Evolutionary conservation across 257 asterid species (phyloP).

Genomic region (Henckelia pumila): DNA sequence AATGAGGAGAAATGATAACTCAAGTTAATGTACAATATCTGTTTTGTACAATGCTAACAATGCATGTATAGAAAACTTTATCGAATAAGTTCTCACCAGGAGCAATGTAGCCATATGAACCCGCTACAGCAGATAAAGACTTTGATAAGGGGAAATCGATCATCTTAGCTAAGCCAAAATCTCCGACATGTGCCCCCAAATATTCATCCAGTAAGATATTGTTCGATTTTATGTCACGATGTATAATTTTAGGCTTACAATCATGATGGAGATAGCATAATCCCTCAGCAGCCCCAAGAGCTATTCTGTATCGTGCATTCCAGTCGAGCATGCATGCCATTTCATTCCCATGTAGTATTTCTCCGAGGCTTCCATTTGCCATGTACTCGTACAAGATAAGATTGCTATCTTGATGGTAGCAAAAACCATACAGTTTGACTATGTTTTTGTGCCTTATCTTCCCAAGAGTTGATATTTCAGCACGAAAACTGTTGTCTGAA

Average conservation of each 20-base stretch:
- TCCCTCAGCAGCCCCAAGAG: slow-evolving; percentile 88
- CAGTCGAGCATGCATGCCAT: slow-evolving; percentile 48
- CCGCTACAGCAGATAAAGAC: slow-evolving; percentile 94
- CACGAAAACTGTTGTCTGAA: slow-evolving; percentile 66
- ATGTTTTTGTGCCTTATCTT: slow-evolving; percentile 76
- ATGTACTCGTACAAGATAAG: slow-evolving; percentile 74
- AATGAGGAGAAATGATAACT: slow-evolving; percentile 4
- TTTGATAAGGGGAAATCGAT: slow-evolving; percentile 68
- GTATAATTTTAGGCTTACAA: slow-evolving; percentile 82
- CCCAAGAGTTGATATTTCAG: slow-evolving; percentile 88
- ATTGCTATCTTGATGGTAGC: slow-evolving; percentile 73
- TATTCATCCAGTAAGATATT: slow-evolving; percentile 73
- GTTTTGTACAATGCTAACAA: background rate
- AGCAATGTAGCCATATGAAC: slow-evolving; percentile 92
- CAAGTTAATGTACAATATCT: background rate
- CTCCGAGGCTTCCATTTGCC: slow-evolving; percentile 87
- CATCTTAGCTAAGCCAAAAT: slow-evolving; percentile 86
- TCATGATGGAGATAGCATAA: slow-evolving; percentile 74
- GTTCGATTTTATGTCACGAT: slow-evolving; percentile 83
- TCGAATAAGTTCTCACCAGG: slow-evolving; percentile 54
- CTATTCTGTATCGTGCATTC: slow-evolving; percentile 66
- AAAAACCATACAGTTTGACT: slow-evolving; percentile 67
- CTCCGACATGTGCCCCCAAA: slow-evolving; percentile 83
- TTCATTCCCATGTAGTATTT: slow-evolving; percentile 52
- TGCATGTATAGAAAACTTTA: background rate